phyloP scores from a whole-genome alignment of 768 basidiomycete species.

The Russula abietina region DNA sequence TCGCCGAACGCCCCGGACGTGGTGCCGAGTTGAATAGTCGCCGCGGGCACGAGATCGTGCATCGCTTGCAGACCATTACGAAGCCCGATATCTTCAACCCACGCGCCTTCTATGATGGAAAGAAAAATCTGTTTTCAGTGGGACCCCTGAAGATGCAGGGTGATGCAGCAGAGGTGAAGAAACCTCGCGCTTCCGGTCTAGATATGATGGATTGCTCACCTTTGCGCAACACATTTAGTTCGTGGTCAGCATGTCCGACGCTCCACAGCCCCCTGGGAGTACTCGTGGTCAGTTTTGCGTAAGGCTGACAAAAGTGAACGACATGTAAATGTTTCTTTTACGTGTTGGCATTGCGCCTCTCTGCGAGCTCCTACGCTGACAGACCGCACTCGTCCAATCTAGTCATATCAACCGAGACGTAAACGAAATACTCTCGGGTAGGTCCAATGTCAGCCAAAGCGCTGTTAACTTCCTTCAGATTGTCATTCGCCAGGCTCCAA shows the following conservation, averaged over 20 bases:
- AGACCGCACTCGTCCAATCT: not conserved
- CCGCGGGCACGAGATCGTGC: constrained; percentile 19
- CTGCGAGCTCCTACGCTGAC: not conserved
- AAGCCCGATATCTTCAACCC: constrained; percentile 15
- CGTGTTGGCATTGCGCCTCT: not conserved
- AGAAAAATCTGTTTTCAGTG: constrained; percentile 22
- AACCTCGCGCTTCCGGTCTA: not conserved
- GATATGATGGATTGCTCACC: not conserved
- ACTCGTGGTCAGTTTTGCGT: constrained; percentile 18
- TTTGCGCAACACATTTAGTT: not conserved
- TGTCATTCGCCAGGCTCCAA: constrained; percentile 22
- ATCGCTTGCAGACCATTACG: constrained; percentile 14
- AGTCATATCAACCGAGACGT: constrained; percentile 12
- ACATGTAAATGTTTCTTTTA: constrained; percentile 9
- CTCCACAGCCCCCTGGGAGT: constrained; percentile 10
- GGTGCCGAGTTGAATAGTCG: constrained; percentile 14
- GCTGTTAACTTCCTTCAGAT: constrained; percentile 19
- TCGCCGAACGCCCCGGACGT: constrained; percentile 10
- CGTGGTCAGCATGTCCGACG: constrained; percentile 11
- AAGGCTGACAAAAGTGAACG: constrained; percentile 18
- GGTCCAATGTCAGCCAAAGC: constrained; percentile 6
- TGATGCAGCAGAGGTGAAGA: constrained; percentile 16
- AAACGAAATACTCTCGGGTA: constrained; percentile 14
- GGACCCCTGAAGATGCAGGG: constrained; percentile 19
- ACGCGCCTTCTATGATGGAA: constrained; percentile 20